Evolutionary conservation across 2,329 filamentous ascomycete genomes (phyloP).

Genomic region (Cercospora nicotianae): DNA sequence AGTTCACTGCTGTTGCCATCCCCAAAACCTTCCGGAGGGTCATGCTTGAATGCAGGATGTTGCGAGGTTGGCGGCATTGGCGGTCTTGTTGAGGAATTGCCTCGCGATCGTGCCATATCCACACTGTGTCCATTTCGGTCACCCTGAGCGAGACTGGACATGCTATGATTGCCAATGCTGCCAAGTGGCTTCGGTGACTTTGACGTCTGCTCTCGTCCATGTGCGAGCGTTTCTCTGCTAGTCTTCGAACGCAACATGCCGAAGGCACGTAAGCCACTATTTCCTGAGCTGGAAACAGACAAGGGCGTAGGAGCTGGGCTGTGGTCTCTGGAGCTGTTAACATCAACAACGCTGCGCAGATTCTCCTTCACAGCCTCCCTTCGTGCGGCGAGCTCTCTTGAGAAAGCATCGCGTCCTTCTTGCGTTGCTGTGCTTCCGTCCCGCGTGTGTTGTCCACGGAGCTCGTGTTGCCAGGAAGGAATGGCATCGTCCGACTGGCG

Average conservation of each 20-base stretch:
- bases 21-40: conserved; percentile 15
- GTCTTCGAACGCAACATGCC: conserved; percentile 66
- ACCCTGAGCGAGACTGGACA: conserved; percentile 19
- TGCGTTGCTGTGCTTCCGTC: conserved; percentile 53
- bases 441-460: conserved; percentile 49
- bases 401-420: conserved; percentile 68
- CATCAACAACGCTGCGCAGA: conserved; percentile 64
- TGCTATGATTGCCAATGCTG: conserved; percentile 40
- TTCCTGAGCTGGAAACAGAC: conserved; percentile 23
- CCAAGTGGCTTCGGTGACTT: conserved; percentile 65
- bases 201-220: conserved; percentile 45
- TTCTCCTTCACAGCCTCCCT: conserved; percentile 71
- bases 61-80: conserved; percentile 27
- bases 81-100: conserved; percentile 29
- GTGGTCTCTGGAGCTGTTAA: conserved; percentile 48
- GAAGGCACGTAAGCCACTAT: conserved; percentile 55
- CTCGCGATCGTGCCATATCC: conserved; percentile 30
- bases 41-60: conserved; percentile 29
- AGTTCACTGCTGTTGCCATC: conserved; percentile 14
- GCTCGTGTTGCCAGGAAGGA: conserved; percentile 52
- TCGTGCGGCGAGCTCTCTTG: conserved; percentile 68
- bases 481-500: conserved; percentile 30
- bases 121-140: conserved; percentile 30
- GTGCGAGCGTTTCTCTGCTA: conserved; percentile 65
- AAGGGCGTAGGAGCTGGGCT: conserved; percentile 39